Evolutionary conservation across 768 basidiomycete species (phyloP), one percentile per base, ranked within the genome.

Genomic region (Pisolithus microcarpus): DNA sequence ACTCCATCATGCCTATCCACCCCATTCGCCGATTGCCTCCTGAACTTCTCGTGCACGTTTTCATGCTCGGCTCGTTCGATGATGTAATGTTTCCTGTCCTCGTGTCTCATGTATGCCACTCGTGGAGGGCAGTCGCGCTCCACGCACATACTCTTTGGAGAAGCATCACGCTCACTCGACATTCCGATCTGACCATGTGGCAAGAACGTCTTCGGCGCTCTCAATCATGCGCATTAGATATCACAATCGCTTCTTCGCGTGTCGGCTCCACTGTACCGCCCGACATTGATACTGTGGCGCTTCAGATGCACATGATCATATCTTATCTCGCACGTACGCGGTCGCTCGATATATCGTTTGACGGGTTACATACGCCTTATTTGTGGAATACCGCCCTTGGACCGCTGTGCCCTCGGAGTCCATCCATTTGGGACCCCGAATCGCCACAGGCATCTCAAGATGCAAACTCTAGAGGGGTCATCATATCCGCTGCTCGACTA

Each of bases 331-430:
- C 68, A 47, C 75, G 76, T 42, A 80, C 80, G 75, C 78, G 84
- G 45, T 85, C 84, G 11, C 72, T 88, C 15, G 70, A 78, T 48
- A 74, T 87, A 43, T 66, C 65, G 16, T 81, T 87, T 63, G 54
- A 68, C 36, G 70, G 74, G 15, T 79, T 26, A 26, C 26, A 81
- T 49, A 71, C 77, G 3, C 84, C 84, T 1, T 81, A 77, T 61
- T 69, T 87, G n/a, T 84, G 81, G 80, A 83, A 81, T 47, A 79
- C 81, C 11, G 75, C 82, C 19, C 71, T 87, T 38, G 80, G 81
- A 4, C 73, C 70, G 21, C 75, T 75, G 52, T 82, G 78, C 58
- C 70, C 68, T 8, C 64, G 66, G 21, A 38, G 52, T 39, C 53
- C 57, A 16, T 55, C 59, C 48, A 53, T 65, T 31, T 59, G 61